Conservation (phyloP, 2,329 filamentous ascomycete genomes). For the Lachnellula suecica region DNA sequence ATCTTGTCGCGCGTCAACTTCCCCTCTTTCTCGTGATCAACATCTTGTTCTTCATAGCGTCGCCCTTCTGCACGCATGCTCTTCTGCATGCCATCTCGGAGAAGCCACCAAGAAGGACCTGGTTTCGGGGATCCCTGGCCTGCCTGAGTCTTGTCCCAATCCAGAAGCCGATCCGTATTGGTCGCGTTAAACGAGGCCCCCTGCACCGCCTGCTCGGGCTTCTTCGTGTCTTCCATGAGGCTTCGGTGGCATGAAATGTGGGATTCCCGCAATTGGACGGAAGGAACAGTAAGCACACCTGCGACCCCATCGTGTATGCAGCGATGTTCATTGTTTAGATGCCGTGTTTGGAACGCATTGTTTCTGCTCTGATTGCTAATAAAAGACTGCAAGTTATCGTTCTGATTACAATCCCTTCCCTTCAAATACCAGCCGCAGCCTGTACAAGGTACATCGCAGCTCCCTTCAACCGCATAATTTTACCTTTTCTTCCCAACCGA, state of each 20-base stretch:
- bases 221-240: conserved; percentile 18
- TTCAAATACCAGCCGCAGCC: not conserved
- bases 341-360: too few relatives aligned
- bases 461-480: too few relatives aligned
- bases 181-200: not conserved
- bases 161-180: not conserved
- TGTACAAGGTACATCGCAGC: conserved; percentile 13
- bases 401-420: not conserved
- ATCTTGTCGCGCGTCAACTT: too few relatives aligned
- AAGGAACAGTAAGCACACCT: not conserved
- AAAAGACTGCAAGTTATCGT: too few relatives aligned
- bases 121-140: too few relatives aligned
- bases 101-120: not conserved
- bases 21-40: too few relatives aligned
- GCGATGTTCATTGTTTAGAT: too few relatives aligned
- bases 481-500: not conserved
- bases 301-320: too few relatives aligned
- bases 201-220: conserved; percentile 1
- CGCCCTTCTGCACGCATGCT: not conserved
- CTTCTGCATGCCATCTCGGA: not conserved
- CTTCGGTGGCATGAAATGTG: conserved; percentile 10
- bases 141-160: not conserved
- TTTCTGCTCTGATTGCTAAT: too few relatives aligned
- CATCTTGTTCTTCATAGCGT: not conserved
- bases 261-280: conserved; percentile 10